Evolutionary conservation across 1,284 basidiomycete species (phyloP), one percentile per base, ranked within the genome.

Genomic region (Microbotryum violaceum): DNA sequence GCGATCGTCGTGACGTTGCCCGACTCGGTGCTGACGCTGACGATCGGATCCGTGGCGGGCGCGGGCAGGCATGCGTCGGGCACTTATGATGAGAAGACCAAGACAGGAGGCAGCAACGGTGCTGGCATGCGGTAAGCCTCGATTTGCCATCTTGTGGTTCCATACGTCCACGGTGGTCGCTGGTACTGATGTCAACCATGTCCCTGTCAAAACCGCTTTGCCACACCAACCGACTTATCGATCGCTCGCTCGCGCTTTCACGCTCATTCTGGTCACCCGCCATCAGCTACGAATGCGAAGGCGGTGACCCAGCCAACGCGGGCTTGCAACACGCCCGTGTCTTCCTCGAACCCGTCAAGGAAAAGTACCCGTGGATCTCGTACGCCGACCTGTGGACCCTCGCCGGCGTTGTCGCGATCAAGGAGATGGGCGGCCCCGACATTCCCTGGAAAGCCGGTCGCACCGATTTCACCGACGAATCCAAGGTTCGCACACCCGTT

Each of bases 331-430:
- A 91, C 61, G 93, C 91, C 23, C 88, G 94, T 60, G 81, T 78
- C 16, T 78, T 91, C 70, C 85, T 97, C 82, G 88, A 97, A 75
- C 83, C 86, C 64, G 37, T 97, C 75, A 93, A 98, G 80, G 75
- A 85, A 64, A 82, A 92, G 69, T 86, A 85, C 75, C 82, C 85
- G 0, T 94, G 91, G 91, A 93, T 96, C 73, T 87, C 84, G 61
- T 96, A 94, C 75, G 91, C 91, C 70, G 91, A 94, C 49, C 55
- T 69, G 6, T 94, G 91, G 91, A 96, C 91, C 25, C 84, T 96
- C 50, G 91, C 79, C 62, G 92, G 91, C 73, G 88, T 90, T 50
- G 81, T 60, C 21, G 70, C 90, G 55, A 77, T 98, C 64, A 90
- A 97, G 81, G 82, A 81, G 70, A 87, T 89, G 85, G 83, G 80